Conservation (phyloP, 1,284 basidiomycete genomes). For the Fistulina hepatica region DNA sequence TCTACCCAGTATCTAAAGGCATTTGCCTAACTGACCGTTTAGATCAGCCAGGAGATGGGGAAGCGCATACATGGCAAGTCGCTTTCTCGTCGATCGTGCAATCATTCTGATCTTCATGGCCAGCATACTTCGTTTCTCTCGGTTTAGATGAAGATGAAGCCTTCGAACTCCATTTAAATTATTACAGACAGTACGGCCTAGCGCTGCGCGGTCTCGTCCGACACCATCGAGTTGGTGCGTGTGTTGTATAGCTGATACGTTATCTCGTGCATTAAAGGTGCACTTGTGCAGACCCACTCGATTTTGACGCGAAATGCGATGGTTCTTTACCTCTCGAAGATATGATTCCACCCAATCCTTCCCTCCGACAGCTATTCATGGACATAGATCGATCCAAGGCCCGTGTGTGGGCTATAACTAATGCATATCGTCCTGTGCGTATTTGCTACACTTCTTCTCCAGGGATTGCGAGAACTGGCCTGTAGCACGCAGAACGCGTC, state of each 20-base stretch:
- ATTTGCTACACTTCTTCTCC: slow-evolving; percentile 1
- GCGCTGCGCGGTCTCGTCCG: slow-evolving; percentile 74
- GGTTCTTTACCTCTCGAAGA: slow-evolving; percentile 75
- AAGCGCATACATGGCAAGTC: slow-evolving; percentile 61
- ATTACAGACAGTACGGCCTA: slow-evolving; percentile 76
- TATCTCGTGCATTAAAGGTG: neutral
- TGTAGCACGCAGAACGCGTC: slow-evolving; percentile 72
- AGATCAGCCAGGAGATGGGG: slow-evolving; percentile 63
- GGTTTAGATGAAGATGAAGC: slow-evolving; percentile 65
- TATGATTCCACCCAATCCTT: slow-evolving; percentile 59
- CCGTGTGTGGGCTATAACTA: slow-evolving; percentile 76
- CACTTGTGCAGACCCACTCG: slow-evolving; percentile 55
- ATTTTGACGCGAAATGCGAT: slow-evolving; percentile 81
- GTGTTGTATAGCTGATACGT: slow-evolving; percentile 9
- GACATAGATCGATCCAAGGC: slow-evolving; percentile 72
- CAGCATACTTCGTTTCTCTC: slow-evolving; percentile 68
- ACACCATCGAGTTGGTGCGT: slow-evolving; percentile 68
- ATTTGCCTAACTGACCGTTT: slow-evolving; percentile 37
- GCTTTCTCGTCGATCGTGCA: slow-evolving; percentile 1
- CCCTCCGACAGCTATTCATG: slow-evolving; percentile 55
- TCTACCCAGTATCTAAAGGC: neutral
- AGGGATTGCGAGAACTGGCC: neutral
- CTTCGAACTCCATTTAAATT: slow-evolving; percentile 57
- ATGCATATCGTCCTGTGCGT: slow-evolving; percentile 65
- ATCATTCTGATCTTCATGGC: slow-evolving; percentile 1